Percentiles rank a stretch among this genome's conserved stretches.
phyloP scores from a whole-genome alignment of 2,329 filamentous ascomycete species.

The Neofusicoccum parvum region DNA sequence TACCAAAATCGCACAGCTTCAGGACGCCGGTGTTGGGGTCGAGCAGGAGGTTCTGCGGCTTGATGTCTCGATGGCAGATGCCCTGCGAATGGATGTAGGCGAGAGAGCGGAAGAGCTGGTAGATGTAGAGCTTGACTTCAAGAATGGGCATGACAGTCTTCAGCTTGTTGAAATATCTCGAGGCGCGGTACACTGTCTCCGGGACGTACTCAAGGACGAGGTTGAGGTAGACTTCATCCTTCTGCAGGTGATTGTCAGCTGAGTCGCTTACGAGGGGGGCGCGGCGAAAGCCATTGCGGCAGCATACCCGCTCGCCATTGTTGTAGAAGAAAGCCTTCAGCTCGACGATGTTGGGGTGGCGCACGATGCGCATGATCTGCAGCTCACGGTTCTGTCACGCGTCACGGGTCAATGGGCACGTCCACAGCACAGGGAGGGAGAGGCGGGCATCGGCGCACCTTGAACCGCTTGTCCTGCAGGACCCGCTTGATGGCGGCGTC shows the following conservation, averaged over 20 bases:
- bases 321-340: constrained; percentile 99
- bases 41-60: constrained; percentile 94
- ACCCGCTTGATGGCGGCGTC: constrained; percentile 99
- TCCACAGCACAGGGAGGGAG: constrained; percentile 20
- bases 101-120: constrained; percentile 96
- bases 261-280: constrained; percentile 15
- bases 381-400: constrained; percentile 84
- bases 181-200: constrained; percentile 96
- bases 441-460: constrained; percentile 60
- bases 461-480: constrained; percentile 98
- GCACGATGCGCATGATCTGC: constrained; percentile 99
- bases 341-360: constrained; percentile 98
- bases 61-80: constrained; percentile 98
- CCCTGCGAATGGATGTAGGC: constrained; percentile 99
- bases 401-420: constrained; percentile 27
- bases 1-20: constrained; percentile 98
- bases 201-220: constrained; percentile 97
- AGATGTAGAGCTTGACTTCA: constrained; percentile 99
- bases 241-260: constrained; percentile 41
- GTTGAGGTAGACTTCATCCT: constrained; percentile 98
- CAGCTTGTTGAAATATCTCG: constrained; percentile 99
- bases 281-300: constrained; percentile 19
- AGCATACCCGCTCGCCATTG: constrained; percentile 89
- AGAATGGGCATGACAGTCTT: constrained; percentile 99
- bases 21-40: constrained; percentile 89